Percentiles rank a stretch among this genome's conserved stretches.
These are phyloP conservation scores for Rhodosporidiobolus sp. DNA, from an alignment of 768 basidiomycete genomes.

Conservation along the genomic window DNA sequence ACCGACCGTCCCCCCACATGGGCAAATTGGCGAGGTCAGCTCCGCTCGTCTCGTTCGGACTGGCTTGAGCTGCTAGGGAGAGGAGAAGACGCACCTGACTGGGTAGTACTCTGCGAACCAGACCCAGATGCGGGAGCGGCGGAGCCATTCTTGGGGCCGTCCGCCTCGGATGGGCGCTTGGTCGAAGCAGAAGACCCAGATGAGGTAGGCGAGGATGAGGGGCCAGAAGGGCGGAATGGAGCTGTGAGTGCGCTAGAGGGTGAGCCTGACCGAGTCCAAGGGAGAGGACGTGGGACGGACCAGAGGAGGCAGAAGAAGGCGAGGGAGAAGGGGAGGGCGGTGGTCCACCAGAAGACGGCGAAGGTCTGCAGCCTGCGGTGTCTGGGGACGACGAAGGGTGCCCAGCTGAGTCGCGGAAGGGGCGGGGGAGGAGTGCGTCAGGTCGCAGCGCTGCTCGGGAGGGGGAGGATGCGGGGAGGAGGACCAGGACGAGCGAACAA, in stretches of 20 bases:
- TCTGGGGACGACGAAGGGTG: slow-evolving; percentile 77
- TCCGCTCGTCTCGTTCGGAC: neutral
- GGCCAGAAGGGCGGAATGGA: slow-evolving; percentile 90
- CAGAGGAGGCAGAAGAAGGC: slow-evolving; percentile 73
- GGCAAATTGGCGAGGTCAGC: neutral
- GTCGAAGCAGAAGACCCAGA: slow-evolving; percentile 77
- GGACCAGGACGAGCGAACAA: neutral
- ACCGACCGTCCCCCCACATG: neutral
- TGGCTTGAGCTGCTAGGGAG: neutral
- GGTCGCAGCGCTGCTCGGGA: no score
- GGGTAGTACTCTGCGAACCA: slow-evolving; percentile 39
- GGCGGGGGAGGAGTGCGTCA: neutral
- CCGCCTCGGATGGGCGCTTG: slow-evolving; percentile 69
- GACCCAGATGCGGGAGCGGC: slow-evolving; percentile 65
- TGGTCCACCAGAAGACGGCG: slow-evolving; percentile 81
- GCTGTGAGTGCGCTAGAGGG: slow-evolving; percentile 52
- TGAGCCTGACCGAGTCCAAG: no score
- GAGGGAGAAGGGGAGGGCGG: slow-evolving; percentile 66
- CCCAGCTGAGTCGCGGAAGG: slow-evolving; percentile 56
- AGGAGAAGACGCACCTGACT: slow-evolving; percentile 32
- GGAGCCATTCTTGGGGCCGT: slow-evolving; percentile 69
- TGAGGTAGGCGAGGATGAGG: slow-evolving; percentile 66
- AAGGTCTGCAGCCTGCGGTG: slow-evolving; percentile 75
- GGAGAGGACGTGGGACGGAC: no score
- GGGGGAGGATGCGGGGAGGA: no score